Evolutionary conservation across 2,329 filamentous ascomycete species (phyloP).

Genomic region (Chaetomium sp.): DNA sequence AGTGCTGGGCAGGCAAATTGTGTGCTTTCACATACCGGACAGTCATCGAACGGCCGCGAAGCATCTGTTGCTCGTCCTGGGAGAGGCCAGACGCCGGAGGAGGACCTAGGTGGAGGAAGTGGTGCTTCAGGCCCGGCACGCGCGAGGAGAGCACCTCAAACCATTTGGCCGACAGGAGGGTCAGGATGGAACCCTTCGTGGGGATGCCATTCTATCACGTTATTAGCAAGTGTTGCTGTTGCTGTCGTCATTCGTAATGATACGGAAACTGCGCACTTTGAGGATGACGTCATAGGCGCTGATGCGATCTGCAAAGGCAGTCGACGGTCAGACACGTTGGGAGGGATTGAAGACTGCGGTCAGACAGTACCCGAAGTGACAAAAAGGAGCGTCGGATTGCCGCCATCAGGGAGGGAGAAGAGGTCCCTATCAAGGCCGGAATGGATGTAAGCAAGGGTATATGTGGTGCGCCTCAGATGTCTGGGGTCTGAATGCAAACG

Average conservation of each 20-base stretch:
- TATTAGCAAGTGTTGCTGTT: background rate
- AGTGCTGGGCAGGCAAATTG: background rate
- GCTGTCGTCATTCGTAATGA: background rate
- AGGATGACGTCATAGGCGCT: conserved; percentile 89
- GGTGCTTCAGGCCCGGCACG: conserved; percentile 53
- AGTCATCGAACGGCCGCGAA: conserved; percentile 71
- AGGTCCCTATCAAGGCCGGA: conserved; percentile 14
- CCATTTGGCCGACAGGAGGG: conserved; percentile 54
- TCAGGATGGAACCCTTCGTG: conserved; percentile 57
- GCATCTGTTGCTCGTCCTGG: conserved; percentile 51
- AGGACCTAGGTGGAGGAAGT: conserved; percentile 52
- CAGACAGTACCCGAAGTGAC: conserved; percentile 23
- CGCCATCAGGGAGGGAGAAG: conserved; percentile 21
- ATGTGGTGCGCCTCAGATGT: background rate
- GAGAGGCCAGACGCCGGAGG: conserved; percentile 40
- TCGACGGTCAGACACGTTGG: background rate
- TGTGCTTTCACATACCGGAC: conserved; percentile 22
- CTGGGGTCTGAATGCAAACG: background rate
- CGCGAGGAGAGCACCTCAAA: conserved; percentile 51
- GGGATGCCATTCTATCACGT: conserved; percentile 56
- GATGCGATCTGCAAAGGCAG: conserved; percentile 58
- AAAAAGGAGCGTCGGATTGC: conserved; percentile 23
- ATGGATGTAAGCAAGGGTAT: conserved; percentile 2
- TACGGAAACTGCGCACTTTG: conserved; percentile 9
- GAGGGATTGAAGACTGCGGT: background rate